Conservation (phyloP, 352 stramenopile genomes). For the Globisporangium spiculum region DNA sequence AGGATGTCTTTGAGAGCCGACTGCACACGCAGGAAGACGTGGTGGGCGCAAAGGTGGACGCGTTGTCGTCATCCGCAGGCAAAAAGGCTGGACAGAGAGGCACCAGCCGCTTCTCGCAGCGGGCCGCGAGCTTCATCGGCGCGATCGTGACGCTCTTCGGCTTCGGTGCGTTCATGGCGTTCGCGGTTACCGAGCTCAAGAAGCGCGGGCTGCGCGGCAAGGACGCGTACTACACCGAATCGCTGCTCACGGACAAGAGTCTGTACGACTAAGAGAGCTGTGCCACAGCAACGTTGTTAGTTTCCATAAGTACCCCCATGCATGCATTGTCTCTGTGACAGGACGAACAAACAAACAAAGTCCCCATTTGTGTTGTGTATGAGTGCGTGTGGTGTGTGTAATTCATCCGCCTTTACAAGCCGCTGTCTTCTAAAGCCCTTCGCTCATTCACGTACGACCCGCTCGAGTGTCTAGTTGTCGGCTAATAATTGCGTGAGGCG, state of each 20-base stretch:
- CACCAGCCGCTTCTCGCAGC: constrained; percentile 34
- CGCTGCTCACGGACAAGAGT: constrained; percentile 59
- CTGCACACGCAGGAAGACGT: constrained; percentile 58
- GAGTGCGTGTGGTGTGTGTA: background rate
- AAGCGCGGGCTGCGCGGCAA: constrained; percentile 31
- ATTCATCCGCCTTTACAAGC: background rate
- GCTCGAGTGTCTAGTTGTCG: constrained; percentile 24
- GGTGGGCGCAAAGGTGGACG: constrained; percentile 8
- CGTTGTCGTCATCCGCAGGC: background rate
- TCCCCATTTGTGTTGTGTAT: background rate
- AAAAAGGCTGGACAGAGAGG: constrained; percentile 9
- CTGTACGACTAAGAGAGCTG: constrained; percentile 26
- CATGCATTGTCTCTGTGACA: background rate
- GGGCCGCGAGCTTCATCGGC: constrained; percentile 60
- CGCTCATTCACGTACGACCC: background rate
- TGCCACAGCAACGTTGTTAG: background rate
- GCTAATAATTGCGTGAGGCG: constrained; percentile 55
- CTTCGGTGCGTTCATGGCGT: constrained; percentile 42
- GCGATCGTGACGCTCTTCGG: constrained; percentile 59
- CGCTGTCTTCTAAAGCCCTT: background rate
- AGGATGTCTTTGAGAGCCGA: constrained; percentile 50
- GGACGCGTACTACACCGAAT: constrained; percentile 58
- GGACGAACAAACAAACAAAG: background rate
- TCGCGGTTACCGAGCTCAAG: constrained; percentile 33
- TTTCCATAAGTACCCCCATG: background rate